Conservation (phyloP, 2,329 filamentous ascomycete genomes). For the Zopfia rhizophila region DNA sequence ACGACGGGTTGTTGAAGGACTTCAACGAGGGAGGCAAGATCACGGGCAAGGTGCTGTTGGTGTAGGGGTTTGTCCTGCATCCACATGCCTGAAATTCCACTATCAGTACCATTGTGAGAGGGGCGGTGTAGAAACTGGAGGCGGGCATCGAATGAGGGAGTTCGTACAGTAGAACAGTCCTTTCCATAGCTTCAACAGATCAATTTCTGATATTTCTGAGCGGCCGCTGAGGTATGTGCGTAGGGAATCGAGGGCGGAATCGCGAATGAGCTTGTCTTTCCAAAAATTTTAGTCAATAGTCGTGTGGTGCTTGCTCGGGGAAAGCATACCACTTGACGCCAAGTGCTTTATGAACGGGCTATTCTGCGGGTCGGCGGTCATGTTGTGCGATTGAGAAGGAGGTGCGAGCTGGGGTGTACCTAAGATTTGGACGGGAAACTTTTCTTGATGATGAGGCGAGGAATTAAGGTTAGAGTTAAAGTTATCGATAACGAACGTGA, state of each 20-base stretch:
- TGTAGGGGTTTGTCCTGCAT: constrained; percentile 91
- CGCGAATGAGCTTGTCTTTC: constrained; percentile 80
- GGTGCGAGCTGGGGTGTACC: background rate
- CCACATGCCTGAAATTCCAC: constrained; percentile 72
- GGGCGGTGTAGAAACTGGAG: background rate
- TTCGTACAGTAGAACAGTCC: constrained; percentile 83
- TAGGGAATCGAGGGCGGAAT: constrained; percentile 79
- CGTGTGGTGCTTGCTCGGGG: background rate
- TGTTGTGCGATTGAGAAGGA: constrained; percentile 20
- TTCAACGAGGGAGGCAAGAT: constrained; percentile 77
- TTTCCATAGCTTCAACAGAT: constrained; percentile 91
- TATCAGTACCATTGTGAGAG: constrained; percentile 15
- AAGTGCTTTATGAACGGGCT: constrained; percentile 83
- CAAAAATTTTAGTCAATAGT: constrained; percentile 14
- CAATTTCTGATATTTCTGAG: constrained; percentile 70
- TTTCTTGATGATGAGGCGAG: constrained; percentile 14
- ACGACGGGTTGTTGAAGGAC: constrained; percentile 61
- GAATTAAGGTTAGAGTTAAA: constrained; percentile 22
- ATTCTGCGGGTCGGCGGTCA: constrained; percentile 56
- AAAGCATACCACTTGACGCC: constrained; percentile 78
- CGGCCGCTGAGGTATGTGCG: constrained; percentile 78
- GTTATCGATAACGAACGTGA: constrained; percentile 38
- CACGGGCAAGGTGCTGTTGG: constrained; percentile 83
- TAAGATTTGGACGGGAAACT: constrained; percentile 16
- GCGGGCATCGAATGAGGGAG: background rate